Evolutionary conservation across 1,284 basidiomycete species (phyloP).

Genomic region (Uromyces viciae-fabae): DNA sequence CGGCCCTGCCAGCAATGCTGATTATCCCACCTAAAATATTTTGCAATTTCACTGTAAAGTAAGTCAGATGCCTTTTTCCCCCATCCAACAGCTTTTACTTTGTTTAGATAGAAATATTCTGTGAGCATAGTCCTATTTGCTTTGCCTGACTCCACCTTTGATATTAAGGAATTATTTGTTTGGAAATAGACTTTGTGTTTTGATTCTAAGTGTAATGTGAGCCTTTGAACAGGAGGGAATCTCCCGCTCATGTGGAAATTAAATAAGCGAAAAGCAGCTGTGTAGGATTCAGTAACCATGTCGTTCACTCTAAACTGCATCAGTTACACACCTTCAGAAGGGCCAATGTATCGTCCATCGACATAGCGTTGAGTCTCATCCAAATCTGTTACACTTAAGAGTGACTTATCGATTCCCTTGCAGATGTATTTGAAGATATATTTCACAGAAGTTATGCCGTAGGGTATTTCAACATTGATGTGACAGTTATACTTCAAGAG

Average conservation of each 20-base stretch:
- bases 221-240: neutral
- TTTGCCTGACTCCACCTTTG: neutral
- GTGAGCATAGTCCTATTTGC: neutral
- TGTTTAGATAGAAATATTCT: neutral
- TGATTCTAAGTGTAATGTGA: neutral
- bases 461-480: slow-evolving; percentile 59
- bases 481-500: slow-evolving; percentile 58
- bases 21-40: neutral
- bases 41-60: neutral
- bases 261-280: neutral
- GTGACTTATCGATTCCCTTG: slow-evolving; percentile 58
- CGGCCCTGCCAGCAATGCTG: neutral
- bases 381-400: slow-evolving; percentile 47
- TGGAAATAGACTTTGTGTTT: neutral
- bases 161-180: neutral
- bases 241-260: neutral
- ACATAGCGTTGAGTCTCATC: slow-evolving; percentile 47
- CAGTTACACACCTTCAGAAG: neutral
- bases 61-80: neutral
- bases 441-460: slow-evolving; percentile 56
- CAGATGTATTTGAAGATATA: slow-evolving; percentile 60
- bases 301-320: neutral
- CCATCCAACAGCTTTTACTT: neutral
- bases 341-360: slow-evolving; percentile 5
- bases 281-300: neutral